These are phyloP conservation scores for Globisporangium cederbergense DNA, from an alignment of 352 stramenopile species.

Conservation along the genomic window DNA sequence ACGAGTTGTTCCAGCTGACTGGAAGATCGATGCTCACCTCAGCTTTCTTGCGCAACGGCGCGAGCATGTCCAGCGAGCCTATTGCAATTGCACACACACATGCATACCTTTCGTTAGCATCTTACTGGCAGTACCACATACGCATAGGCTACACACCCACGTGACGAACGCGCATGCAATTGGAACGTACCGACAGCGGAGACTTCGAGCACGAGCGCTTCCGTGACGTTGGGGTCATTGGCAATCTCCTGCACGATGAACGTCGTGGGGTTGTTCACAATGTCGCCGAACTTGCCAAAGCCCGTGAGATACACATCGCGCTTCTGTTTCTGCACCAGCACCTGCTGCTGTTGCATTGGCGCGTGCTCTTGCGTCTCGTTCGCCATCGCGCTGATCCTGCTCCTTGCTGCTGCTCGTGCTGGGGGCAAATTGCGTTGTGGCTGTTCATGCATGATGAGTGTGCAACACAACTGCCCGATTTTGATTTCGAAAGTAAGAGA, in stretches of 20 bases:
- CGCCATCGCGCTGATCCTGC: neutral
- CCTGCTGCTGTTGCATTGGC: neutral
- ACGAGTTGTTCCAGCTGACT: neutral
- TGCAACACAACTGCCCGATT: neutral
- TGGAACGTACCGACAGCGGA: slow-evolving; percentile 40
- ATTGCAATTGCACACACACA: neutral
- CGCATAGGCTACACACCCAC: neutral
- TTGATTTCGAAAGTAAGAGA: neutral
- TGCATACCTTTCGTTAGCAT: neutral
- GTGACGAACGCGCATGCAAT: neutral
- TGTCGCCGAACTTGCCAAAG: slow-evolving; percentile 83
- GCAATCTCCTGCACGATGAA: slow-evolving; percentile 50
- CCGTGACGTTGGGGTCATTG: slow-evolving; percentile 58
- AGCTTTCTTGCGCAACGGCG: slow-evolving; percentile 30
- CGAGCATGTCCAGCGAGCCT: slow-evolving; percentile 37
- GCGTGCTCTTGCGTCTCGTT: slow-evolving; percentile 29
- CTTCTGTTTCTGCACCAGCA: no score
- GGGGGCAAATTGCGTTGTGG: neutral
- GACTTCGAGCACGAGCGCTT: slow-evolving; percentile 69
- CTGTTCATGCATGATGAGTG: slow-evolving; percentile 5
- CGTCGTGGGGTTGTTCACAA: slow-evolving; percentile 80
- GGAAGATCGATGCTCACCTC: slow-evolving; percentile 20
- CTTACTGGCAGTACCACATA: neutral
- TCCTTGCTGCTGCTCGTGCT: neutral
- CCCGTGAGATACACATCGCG: slow-evolving; percentile 77